These are phyloP conservation scores for Fusarium nanum DNA, from an alignment of 2,329 filamentous ascomycete genomes.

Conservation along the genomic window DNA sequence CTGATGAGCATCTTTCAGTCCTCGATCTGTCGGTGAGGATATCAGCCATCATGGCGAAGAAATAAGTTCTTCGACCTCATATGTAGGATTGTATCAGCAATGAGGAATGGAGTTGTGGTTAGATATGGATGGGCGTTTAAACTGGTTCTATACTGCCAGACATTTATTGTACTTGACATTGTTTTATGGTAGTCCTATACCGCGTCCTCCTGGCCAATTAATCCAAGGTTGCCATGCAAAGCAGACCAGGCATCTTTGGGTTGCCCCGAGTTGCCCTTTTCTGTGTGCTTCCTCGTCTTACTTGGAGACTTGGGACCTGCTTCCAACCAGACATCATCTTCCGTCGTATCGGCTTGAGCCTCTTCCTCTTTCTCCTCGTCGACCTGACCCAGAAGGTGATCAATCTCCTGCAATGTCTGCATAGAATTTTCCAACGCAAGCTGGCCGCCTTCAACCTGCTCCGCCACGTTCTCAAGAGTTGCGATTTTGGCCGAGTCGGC, in stretches of 20 bases:
- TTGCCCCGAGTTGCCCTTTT: slow-evolving; percentile 42
- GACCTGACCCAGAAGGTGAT: slow-evolving; percentile 59
- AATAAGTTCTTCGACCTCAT: slow-evolving; percentile 37
- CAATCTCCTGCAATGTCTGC: slow-evolving; percentile 61
- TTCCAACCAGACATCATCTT: slow-evolving; percentile 53
- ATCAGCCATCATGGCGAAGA: slow-evolving; percentile 73
- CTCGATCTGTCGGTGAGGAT: slow-evolving; percentile 87
- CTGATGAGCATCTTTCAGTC: slow-evolving; percentile 93
- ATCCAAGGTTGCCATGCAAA: slow-evolving; percentile 65
- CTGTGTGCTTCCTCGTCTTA: slow-evolving; percentile 43
- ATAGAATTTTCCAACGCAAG: slow-evolving; percentile 65
- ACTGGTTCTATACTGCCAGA: slow-evolving; percentile 35
- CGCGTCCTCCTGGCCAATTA: slow-evolving; percentile 57
- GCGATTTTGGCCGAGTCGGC: slow-evolving; percentile 70
- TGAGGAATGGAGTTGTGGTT: slow-evolving; percentile 41
- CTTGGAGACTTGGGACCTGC: slow-evolving; percentile 43
- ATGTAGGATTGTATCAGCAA: slow-evolving; percentile 17
- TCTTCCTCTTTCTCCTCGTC: slow-evolving; percentile 41
- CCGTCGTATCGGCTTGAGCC: slow-evolving; percentile 37
- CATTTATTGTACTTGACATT: slow-evolving; percentile 28
- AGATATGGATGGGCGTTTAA: slow-evolving; percentile 43
- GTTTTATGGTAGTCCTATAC: slow-evolving; percentile 28
- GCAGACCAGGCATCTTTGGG: slow-evolving; percentile 61
- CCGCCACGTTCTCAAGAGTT: slow-evolving; percentile 68
- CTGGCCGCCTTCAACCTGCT: slow-evolving; percentile 70